Conservation (phyloP, 78 protist species). For the Planoprotostelium fungivorum region DNA sequence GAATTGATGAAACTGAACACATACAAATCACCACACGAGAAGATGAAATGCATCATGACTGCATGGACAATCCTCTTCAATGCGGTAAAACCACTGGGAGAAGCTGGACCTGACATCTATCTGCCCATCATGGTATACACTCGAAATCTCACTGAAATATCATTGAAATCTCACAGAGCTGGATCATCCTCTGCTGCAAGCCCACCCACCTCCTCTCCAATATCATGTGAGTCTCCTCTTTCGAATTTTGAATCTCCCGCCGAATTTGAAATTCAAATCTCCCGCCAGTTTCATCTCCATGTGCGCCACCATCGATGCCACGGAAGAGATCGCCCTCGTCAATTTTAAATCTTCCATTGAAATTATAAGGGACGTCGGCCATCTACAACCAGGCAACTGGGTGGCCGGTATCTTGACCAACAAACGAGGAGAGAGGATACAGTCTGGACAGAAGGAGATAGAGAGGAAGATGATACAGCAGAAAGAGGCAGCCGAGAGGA, state of each 20-base stretch:
- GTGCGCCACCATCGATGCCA: neutral
- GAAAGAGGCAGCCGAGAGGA: too few relatives aligned
- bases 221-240: neutral
- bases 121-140: slow-evolving; percentile 11
- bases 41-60: slow-evolving; percentile 46
- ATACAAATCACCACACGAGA: slow-evolving; percentile 49
- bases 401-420: too few relatives aligned
- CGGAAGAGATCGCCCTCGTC: neutral
- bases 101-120: slow-evolving; percentile 49
- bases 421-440: too few relatives aligned
- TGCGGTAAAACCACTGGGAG: slow-evolving; percentile 38
- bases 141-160: neutral
- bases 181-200: neutral
- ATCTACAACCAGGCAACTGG: too few relatives aligned
- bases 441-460: too few relatives aligned
- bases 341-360: neutral
- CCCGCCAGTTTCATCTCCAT: neutral
- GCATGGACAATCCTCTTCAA: slow-evolving; percentile 58
- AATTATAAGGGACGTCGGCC: too few relatives aligned
- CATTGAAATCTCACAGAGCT: neutral
- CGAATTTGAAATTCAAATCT: too few relatives aligned
- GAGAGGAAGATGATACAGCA: too few relatives aligned
- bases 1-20: slow-evolving; percentile 40
- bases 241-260: neutral
- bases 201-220: neutral